Evolutionary conservation across 805 yeast genomes (phyloP).

Genomic region (Saturnispora halmiae): DNA sequence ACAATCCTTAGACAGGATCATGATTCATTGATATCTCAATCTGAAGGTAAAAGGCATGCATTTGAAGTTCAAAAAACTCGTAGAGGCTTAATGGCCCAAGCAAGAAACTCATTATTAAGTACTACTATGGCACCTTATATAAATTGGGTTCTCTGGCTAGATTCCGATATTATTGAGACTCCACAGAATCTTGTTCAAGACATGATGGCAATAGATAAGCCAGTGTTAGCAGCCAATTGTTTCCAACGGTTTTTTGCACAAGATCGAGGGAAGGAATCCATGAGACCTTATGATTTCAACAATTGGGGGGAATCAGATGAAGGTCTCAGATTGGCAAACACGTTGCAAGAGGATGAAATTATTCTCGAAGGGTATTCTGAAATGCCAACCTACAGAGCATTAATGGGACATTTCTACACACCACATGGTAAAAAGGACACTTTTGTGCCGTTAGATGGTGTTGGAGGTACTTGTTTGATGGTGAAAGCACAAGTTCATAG

Average conservation of each 20-base stretch:
- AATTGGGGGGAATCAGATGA: constrained; percentile 88
- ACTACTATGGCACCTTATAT: constrained; percentile 84
- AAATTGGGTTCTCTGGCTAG: constrained; percentile 95
- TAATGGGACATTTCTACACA: constrained; percentile 86
- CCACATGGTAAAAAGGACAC: constrained; percentile 49
- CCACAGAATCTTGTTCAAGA: constrained; percentile 81
- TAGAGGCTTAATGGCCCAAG: constrained; percentile 84
- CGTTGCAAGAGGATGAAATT: constrained; percentile 79
- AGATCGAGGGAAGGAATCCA: constrained; percentile 40
- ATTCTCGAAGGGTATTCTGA: constrained; percentile 92
- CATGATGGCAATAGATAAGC: constrained; percentile 73
- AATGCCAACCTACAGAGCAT: constrained; percentile 85
- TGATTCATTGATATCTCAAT: constrained; percentile 61
- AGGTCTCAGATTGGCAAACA: constrained; percentile 65
- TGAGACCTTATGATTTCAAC: constrained; percentile 90
- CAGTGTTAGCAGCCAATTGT: constrained; percentile 87
- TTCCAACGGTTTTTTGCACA: constrained; percentile 72
- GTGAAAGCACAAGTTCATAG: constrained; percentile 97
- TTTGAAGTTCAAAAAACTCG: constrained; percentile 78
- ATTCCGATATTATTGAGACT: constrained; percentile 87
- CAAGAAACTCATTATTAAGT: constrained; percentile 84
- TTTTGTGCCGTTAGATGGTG: constrained; percentile 89
- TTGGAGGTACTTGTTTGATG: constrained; percentile 93
- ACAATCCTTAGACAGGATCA: constrained; percentile 88
- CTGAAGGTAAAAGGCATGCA: constrained; percentile 88